Evolutionary conservation across 495 filamentous ascomycete genomes (phyloP), one percentile per base, ranked within the genome.

Genomic region (Lophium mytilinum): DNA sequence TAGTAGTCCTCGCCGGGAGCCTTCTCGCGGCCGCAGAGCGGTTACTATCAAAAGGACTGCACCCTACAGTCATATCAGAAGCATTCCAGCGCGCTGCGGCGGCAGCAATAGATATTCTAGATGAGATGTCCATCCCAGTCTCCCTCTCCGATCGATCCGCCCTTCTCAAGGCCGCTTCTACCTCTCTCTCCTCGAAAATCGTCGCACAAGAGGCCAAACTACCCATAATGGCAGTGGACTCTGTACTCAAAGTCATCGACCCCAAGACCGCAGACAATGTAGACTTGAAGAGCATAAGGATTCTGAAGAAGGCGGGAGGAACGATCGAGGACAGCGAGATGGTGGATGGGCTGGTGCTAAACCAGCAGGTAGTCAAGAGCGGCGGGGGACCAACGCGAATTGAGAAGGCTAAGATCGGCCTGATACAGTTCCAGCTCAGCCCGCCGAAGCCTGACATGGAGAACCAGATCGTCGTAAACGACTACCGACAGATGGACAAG

Each of bases 401-500:
- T 79, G 93, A 98, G 76, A 98, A 96, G 79, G 94, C 93, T 46
- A 85, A 75, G 76, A 98, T 98, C 75, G 93, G 90, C 40, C 77
- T 98, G 53, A 96, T 98, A 64, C 93, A 98, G 70, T 98, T 98
- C 80, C 93, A 97, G 69, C 83, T 98, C 55, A 95, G 89, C 70
- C 92, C 93, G 6, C 93, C 93, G 0, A 98, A 98, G 76, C 93
- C 93, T 61, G 93, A 98, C 74, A 97, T 98, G 93, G 93, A 98
- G 73, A 98, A 98, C 75, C 90, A 93, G 72, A 95, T 98, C 62
- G 85, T 94, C 9, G 93, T 98, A 47, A 97, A 98, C 72, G 93
- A 98, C 77, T 98, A 98, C 80, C 80, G 93, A 57, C 93, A 98
- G 73, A 98, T 98, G 93, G 93, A 98, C 74, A 98, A 96, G 79